phyloP scores from a whole-genome alignment of 441 rosid species.

The Melastoma candidum region DNA sequence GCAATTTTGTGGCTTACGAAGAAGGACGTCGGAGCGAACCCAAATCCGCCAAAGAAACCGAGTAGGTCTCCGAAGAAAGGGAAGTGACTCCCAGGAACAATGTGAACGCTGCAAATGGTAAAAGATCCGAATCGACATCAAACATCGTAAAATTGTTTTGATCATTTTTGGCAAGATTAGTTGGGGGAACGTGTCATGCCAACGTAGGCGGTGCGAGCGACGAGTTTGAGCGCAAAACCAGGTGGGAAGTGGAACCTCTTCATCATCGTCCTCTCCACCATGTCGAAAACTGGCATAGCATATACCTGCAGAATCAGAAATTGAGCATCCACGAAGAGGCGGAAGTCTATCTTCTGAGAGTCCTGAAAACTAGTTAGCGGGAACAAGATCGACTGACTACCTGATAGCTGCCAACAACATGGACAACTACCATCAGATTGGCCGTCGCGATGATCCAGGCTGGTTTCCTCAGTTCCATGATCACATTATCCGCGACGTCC shows the following conservation, averaged over 20 bases:
- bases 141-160: not conserved
- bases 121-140: not conserved
- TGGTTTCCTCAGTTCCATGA: slow-evolving; percentile 49
- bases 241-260: slow-evolving; percentile 44
- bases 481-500: slow-evolving; percentile 74
- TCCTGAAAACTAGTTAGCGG: too few relatives aligned
- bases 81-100: slow-evolving; percentile 72
- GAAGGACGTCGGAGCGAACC: slow-evolving; percentile 92
- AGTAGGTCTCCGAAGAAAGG: slow-evolving; percentile 94
- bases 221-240: slow-evolving; percentile 45
- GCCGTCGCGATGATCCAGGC: slow-evolving; percentile 90
- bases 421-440: slow-evolving; percentile 84
- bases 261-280: slow-evolving; percentile 53
- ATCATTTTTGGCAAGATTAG: not conserved
- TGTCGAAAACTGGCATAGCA: slow-evolving; percentile 84
- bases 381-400: slow-evolving; percentile 15
- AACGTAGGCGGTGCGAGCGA: slow-evolving; percentile 68
- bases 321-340: too few relatives aligned
- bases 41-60: slow-evolving; percentile 96
- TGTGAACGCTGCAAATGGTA: slow-evolving; percentile 54
- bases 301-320: slow-evolving; percentile 32
- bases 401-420: slow-evolving; percentile 93
- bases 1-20: slow-evolving; percentile 40
- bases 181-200: slow-evolving; percentile 32
- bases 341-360: too few relatives aligned